Evolutionary conservation across 352 stramenopile species (phyloP).

Genomic region (Phytopythium sindhum): DNA sequence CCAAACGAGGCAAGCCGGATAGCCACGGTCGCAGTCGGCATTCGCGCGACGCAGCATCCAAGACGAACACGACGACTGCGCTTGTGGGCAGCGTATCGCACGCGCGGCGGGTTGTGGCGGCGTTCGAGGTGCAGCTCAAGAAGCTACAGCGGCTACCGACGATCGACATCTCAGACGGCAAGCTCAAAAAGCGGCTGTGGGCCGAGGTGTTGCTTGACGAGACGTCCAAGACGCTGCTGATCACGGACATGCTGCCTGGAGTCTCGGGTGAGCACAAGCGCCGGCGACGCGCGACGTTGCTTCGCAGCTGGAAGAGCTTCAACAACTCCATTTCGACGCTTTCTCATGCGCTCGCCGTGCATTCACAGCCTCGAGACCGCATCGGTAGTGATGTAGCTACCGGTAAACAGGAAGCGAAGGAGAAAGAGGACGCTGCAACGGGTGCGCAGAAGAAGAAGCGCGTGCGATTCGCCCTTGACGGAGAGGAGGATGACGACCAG

Average conservation of each 20-base stretch:
- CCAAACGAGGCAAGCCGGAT: constrained; percentile 7
- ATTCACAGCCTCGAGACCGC: constrained; percentile 1
- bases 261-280: constrained; percentile 68
- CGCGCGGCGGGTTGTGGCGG: constrained; percentile 41
- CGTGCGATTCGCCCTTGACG: constrained; percentile 52
- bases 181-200: constrained; percentile 63
- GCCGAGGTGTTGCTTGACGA: constrained; percentile 75
- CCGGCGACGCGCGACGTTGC: constrained; percentile 54
- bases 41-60: neutral
- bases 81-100: constrained; percentile 11
- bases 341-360: constrained; percentile 40
- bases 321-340: constrained; percentile 68
- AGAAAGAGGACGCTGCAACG: constrained; percentile 17
- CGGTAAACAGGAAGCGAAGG: neutral
- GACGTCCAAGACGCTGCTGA: constrained; percentile 73
- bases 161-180: constrained; percentile 70
- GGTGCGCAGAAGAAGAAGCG: constrained; percentile 46
- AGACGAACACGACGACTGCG: neutral
- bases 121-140: constrained; percentile 79
- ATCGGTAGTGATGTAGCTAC: neutral
- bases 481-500: neutral
- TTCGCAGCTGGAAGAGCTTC: constrained; percentile 79
- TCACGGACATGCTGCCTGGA: constrained; percentile 79
- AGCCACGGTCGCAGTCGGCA: neutral
- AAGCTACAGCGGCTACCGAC: constrained; percentile 77